Evolutionary conservation across 129 eudicot genomes (phyloP), one percentile per base, ranked within the genome.

Genomic region (Mikania micrantha): DNA sequence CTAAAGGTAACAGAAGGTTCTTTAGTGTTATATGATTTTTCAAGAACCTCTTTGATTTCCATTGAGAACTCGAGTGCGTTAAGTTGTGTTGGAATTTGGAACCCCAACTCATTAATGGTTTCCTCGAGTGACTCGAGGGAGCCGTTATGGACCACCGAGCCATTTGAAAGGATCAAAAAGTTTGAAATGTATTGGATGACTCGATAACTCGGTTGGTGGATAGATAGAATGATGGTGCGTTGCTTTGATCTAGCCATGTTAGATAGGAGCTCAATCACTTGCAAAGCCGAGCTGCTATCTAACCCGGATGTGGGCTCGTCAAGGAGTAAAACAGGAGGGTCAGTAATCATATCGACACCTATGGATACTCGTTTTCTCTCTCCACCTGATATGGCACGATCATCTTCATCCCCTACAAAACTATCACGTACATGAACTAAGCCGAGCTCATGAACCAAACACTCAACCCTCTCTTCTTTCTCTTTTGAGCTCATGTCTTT

Each of bases 291-390:
- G 63, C 84, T 76, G 75, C 96, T 86, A 69, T 94, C 99, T 31
- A 94, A 81, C 21, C 99, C 99, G 19, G 99, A 89, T 17, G 99
- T 94, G 20, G 99, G 99, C 75, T 94, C 99, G 40, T 94, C 99
- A 1, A 94, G 87, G 45, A 94, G 86, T 41, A 94, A 57, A 67
- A 94, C 72, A 5, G 90, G 95, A 0, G 99, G 99, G 56, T 94
- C 93, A 7, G 91, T 88, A 58, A 94, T 89, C 85, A 94, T 72
- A 44, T 94, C 99, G 0, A 89, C 95, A 12, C 97, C 99, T 20
- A 94, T 94, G 3, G 99, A 94, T 11, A 89, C 88, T 76, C 99
- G 64, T 70, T 94, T 94, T 53, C 90, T 77, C 66, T 94, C 99
- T 47, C 99, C 99, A 2, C 97, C 99, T 0, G 99, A 89, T 60